Percentiles rank a stretch among this genome's conserved stretches.
phyloP scores from a whole-genome alignment of 805 yeast genomes.

The Yarrowia osloensis region DNA sequence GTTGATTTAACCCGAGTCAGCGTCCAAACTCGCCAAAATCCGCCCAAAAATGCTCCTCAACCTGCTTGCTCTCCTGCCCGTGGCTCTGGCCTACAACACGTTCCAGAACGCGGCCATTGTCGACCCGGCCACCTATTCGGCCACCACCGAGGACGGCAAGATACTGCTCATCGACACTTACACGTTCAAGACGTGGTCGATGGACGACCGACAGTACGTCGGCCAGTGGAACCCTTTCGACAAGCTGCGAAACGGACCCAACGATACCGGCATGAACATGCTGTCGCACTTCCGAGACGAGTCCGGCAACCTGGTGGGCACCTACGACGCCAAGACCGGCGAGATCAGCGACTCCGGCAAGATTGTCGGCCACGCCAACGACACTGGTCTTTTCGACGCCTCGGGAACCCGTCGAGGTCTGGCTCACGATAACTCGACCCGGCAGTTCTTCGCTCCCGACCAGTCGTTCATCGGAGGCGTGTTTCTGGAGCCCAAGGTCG shows the following conservation, averaged over 20 bases:
- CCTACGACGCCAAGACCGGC: background rate
- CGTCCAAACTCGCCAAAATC: background rate
- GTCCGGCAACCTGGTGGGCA: background rate
- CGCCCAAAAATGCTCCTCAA: background rate
- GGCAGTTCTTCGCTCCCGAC: background rate
- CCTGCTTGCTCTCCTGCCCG: background rate
- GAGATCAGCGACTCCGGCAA: background rate
- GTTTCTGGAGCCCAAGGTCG: background rate
- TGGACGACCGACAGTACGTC: slow-evolving; percentile 1
- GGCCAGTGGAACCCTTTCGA: slow-evolving; percentile 10
- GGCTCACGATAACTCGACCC: background rate
- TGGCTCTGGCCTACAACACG: slow-evolving; percentile 2
- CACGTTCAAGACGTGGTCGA: slow-evolving; percentile 3
- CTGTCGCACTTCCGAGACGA: background rate
- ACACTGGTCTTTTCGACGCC: background rate
- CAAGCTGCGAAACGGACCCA: background rate
- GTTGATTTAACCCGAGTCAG: background rate
- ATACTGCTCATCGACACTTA: background rate
- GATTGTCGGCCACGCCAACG: slow-evolving; percentile 6
- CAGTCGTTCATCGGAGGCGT: slow-evolving; percentile 15
- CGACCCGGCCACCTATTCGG: background rate
- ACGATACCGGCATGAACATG: background rate
- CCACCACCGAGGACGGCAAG: slow-evolving; percentile 1
- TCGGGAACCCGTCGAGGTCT: background rate
- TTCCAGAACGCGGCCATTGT: slow-evolving; percentile 1